Evolutionary conservation across 1,139 yeast genomes (phyloP).

Genomic region (Meyerozyma carpophila): DNA sequence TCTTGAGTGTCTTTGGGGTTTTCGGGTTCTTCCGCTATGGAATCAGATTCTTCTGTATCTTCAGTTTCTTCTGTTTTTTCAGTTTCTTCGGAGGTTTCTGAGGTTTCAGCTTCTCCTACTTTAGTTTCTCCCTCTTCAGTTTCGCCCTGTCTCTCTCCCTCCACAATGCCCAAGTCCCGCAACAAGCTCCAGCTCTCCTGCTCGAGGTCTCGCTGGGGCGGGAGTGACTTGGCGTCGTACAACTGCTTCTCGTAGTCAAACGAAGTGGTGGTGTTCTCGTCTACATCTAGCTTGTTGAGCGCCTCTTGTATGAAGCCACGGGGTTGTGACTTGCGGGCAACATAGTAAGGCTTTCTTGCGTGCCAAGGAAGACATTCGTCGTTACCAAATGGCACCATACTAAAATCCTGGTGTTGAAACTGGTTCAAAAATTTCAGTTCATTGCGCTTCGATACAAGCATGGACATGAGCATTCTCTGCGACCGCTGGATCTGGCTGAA

Average conservation of each 20-base stretch:
- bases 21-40: too few species aligned
- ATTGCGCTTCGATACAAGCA: conserved; percentile 2
- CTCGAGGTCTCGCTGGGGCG: conserved; percentile 8
- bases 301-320: conserved; percentile 11
- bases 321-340: conserved; percentile 10
- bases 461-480: conserved; percentile 36
- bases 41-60: too few species aligned
- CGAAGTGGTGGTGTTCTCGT: conserved; percentile 12
- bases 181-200: conserved; percentile 18
- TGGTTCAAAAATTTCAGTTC: not conserved
- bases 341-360: conserved; percentile 20
- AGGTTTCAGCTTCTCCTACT: conserved; percentile 3
- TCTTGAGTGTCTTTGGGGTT: too few species aligned
- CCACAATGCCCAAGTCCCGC: conserved; percentile 14
- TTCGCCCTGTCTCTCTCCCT: not conserved
- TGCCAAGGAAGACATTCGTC: conserved; percentile 34
- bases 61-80: not conserved
- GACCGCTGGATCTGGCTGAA: conserved; percentile 25
- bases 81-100: conserved; percentile 6
- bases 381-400: conserved; percentile 24
- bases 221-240: conserved; percentile 12
- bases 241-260: conserved; percentile 12
- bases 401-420: conserved; percentile 2
- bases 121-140: not conserved
- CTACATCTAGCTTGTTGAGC: conserved; percentile 16